Evolutionary conservation across 164 flowering plant species (phyloP).

Genomic region (Macadamia tetraphylla): DNA sequence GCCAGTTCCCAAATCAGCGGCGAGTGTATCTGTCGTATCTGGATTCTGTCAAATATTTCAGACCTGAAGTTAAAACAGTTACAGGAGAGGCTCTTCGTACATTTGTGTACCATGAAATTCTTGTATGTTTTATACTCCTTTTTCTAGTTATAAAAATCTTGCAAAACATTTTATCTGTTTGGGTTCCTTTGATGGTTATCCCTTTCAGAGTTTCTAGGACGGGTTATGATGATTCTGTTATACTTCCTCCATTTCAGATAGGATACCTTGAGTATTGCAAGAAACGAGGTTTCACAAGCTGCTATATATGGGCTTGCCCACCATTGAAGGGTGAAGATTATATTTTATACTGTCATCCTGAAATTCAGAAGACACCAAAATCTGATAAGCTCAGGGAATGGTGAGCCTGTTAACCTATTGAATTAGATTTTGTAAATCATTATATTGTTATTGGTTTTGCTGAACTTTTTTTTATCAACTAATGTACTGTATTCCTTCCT

Average conservation of each 20-base stretch:
- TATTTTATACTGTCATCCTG: slow-evolving; percentile 53
- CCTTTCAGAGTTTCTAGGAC: neutral
- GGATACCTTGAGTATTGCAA: slow-evolving; percentile 71
- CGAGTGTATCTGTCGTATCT: slow-evolving; percentile 52
- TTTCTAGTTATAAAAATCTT: neutral
- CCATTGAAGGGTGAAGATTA: slow-evolving; percentile 61
- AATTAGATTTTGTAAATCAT: neutral
- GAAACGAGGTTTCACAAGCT: slow-evolving; percentile 50
- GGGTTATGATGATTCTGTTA: neutral
- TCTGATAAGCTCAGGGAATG: slow-evolving; percentile 45
- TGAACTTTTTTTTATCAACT: neutral
- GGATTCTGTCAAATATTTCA: slow-evolving; percentile 65
- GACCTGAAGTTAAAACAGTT: slow-evolving; percentile 34
- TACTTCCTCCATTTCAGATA: slow-evolving; percentile 22
- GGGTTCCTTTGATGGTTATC: neutral
- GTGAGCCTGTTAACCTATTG: slow-evolving; percentile 20
- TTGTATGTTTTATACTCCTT: slow-evolving; percentile 26
- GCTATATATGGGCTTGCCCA: slow-evolving; percentile 69
- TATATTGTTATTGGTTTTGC: neutral
- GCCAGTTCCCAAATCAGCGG: slow-evolving; percentile 43
- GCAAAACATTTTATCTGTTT: no score
- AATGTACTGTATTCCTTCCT: neutral
- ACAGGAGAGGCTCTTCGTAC: slow-evolving; percentile 56
- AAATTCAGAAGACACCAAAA: slow-evolving; percentile 44
- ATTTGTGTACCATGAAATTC: slow-evolving; percentile 56